Base-by-base conservation (phyloP, 192 early-diverging fungal species). In the Rhizophagus clarus region DNA sequence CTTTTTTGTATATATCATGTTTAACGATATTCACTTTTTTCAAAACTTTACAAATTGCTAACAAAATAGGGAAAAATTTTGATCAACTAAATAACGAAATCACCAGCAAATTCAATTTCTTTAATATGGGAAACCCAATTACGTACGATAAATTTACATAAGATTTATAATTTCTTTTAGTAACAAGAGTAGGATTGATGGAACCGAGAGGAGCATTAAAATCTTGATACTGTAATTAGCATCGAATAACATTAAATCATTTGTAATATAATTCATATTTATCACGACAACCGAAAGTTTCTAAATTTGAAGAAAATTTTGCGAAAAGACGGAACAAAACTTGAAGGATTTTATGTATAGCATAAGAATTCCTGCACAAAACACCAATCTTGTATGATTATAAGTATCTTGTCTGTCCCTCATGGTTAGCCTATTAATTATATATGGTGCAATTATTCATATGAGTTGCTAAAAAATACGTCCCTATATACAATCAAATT, bases 301-400 rank as follows among this genome's bases (percentile, higher is more conserved):
- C 26, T 31, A 67, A 31, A 31, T 29, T n/a, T 31, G 28, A 6
- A 29, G 64, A 67, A 17, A 31, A 31, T 67, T 67, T 67, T 4
- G 64, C 64, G 31, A 67, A 67, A 31, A 67, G 31, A 67, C 64
- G 64, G 31, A 67, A 67, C 32, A 67, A 67, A 31, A 29, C 64
- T 67, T 31, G 31, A 17, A 67, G 17, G 5, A 67, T 67, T 31
- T 67, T 67, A 31, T 17, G 64, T n/a, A 67, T 32, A 67, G 31
- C 31, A 29, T 56, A 56, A 6, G 64, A 29, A 67, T 31, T 67
- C 26, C 64, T 67, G 7, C 20, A 67, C 31, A 17, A 17, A 29
- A 17, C 64, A 67, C 64, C 64, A 67, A 32, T 67, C 64, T 67
- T 67, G 64, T 31, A 67, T 17, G 0, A n/a, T n/a, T n/a, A n/a